Evolutionary conservation across 805 yeast genomes (phyloP).

Genomic region (Candida chilensis): DNA sequence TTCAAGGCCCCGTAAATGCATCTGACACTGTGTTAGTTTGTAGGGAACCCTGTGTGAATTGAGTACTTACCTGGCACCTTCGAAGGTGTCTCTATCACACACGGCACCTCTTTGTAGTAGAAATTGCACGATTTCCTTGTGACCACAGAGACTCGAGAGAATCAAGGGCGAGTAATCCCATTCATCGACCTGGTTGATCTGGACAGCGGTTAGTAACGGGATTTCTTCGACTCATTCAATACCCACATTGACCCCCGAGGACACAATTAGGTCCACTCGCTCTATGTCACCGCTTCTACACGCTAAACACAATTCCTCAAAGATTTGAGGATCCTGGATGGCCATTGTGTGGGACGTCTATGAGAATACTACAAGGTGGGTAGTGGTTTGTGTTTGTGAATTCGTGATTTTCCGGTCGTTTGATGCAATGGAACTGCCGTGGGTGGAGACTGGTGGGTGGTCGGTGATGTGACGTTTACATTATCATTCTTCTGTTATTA

Average conservation of each 20-base stretch:
- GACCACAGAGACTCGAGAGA: slow-evolving; percentile 71
- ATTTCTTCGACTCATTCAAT: slow-evolving; percentile 6
- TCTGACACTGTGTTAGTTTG: slow-evolving; percentile 10
- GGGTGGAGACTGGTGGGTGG: too few species aligned
- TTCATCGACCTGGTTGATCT: slow-evolving; percentile 48
- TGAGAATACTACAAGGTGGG: not conserved
- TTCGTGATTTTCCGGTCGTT: too few species aligned
- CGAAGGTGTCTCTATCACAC: slow-evolving; percentile 75
- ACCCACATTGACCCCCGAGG: slow-evolving; percentile 40
- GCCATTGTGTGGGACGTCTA: not conserved
- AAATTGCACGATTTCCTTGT: slow-evolving; percentile 49
- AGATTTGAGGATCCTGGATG: slow-evolving; percentile 8
- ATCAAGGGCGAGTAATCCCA: slow-evolving; percentile 74
- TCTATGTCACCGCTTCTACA: slow-evolving; percentile 66
- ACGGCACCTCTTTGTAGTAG: slow-evolving; percentile 59
- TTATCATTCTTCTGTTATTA: too few species aligned
- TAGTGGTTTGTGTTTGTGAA: too few species aligned
- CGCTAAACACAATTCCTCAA: slow-evolving; percentile 47
- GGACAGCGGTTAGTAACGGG: slow-evolving; percentile 2
- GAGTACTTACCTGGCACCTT: slow-evolving; percentile 45
- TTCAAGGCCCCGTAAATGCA: slow-evolving; percentile 74
- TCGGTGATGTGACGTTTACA: too few species aligned
- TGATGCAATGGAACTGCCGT: too few species aligned
- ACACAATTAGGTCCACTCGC: slow-evolving; percentile 45
- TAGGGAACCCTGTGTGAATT: too few species aligned